Evolutionary conservation across 345 rosid species (phyloP), one percentile per base, ranked within the genome.

Genomic region (Lepidium sativum): DNA sequence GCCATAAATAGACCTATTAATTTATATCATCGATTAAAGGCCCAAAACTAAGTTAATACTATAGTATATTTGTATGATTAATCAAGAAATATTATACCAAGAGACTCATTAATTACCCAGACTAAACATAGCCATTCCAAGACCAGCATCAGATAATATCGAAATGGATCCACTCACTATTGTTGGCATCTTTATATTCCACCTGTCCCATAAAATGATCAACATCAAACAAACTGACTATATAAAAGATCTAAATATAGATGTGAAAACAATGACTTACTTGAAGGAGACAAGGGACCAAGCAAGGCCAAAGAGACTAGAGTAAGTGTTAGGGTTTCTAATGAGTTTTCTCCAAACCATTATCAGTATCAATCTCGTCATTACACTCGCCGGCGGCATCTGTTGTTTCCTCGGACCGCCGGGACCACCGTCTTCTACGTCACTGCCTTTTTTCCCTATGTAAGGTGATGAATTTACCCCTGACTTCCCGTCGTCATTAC

Each of bases 41-140:
- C 29, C 25, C 25, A 23, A 20, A 20, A 20, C 21, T 1, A 20
- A 20, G 21, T 20, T 20, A 20, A 20, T 20, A 20, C 21, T 20
- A 20, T 2, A 20, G 21, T 20, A 20, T 20, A 20, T 20, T 20
- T 1, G 2, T 20, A 20, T 20, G 2, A 9, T 4, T 54, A 52
- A 31, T 8, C 1, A 27, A 35, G 42, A 29, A 0, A 54, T 27
- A 27, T 6, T 18, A 21, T 31, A 41, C 16, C 48, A 51, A 34
- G 15, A 48, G 4, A 49, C 6, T 5, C 7, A 67, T 42, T 9
- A 39, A 11, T 27, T 83, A 84, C 96, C 91, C 54, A 88, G 81
- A 77, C 91, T 88, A 75, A 88, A 88, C 91, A 88, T 85, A 38
- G 96, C 96, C 96, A 88, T 88, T 54, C 96, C 96, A 6, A 88